Base-by-base conservation (phyloP, 768 basidiomycete species). In the Phylloporus scabripes region DNA sequence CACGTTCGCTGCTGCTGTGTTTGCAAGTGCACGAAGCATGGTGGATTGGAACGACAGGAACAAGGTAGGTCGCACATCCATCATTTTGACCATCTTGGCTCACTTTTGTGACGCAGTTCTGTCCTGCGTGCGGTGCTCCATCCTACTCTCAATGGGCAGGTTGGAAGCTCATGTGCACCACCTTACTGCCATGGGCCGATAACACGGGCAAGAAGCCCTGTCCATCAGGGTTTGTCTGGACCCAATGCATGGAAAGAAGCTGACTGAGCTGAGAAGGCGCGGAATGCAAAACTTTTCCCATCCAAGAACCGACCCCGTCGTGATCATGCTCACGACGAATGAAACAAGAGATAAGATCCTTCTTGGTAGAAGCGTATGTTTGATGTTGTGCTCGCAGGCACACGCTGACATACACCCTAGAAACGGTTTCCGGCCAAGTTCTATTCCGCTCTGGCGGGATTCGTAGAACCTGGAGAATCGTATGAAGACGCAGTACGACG, bases 41-140 rank as follows among this genome's bases (percentile, higher is more conserved):
- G 74, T 87, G 3, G 95, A 98, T 62, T 99, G 95, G 95, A 98
- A 96, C 64, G 74, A 73, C 43, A 74, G 92, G 46, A 95, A 94
- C 68, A 90, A 83, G 74, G 92, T 82, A 59, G 29, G 71, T 57
- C 15, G 21, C 7, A 17, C 28, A 1, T 17, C 0, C 3, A 32
- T 36, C 38, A 17, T 38, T 37, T 4, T 3, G 17, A 31, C 41
- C 39, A 5, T 26, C 20, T 50, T 0, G n/a, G 18, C 48, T 51
- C 32, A 50, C 32, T 42, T 17, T 2, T 20, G 34, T 17, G 42
- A 14, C n/a, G 5, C 52, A 93, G 91, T 94, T 90, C 65, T 98
- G 95, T 62, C 78, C 94, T 0, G 83, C 80, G 0, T 98, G 95
- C 64, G 92, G 93, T 4, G 79, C 83, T 0, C 76, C 77, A 2